Conservation (phyloP, 2,329 filamentous ascomycete genomes). For the Penicillium verrucosum region DNA sequence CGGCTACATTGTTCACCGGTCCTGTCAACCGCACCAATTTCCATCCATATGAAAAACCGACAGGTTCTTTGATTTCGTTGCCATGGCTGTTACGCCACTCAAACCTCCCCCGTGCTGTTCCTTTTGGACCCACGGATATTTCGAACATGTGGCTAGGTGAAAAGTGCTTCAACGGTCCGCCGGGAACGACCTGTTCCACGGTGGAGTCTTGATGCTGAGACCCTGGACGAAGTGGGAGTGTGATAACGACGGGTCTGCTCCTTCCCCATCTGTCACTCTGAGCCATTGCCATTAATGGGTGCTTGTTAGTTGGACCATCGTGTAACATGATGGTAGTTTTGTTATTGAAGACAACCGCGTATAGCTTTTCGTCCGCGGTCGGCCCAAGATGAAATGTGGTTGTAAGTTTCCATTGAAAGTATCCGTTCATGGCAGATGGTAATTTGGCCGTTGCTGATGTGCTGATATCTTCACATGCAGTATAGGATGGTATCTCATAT, state of each 20-base stretch:
- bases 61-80: conserved; percentile 14
- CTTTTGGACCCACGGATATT: background rate
- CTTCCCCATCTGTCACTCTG: conserved; percentile 13
- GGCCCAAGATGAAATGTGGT: conserved; percentile 15
- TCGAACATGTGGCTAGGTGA: conserved; percentile 5
- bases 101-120: conserved; percentile 1
- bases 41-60: conserved; percentile 8
- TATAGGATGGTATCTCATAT: background rate
- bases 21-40: conserved; percentile 10
- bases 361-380: conserved; percentile 11
- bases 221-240: background rate
- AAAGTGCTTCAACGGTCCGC: background rate
- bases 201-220: background rate
- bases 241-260: conserved; percentile 2
- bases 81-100: conserved; percentile 14
- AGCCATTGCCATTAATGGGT: conserved; percentile 9
- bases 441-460: conserved; percentile 9
- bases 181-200: background rate
- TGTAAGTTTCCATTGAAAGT: conserved; percentile 14
- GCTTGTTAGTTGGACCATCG: conserved; percentile 11
- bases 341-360: conserved; percentile 3
- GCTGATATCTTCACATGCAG: background rate
- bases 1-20: background rate
- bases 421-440: conserved; percentile 12
- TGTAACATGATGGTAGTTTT: conserved; percentile 10